Evolutionary conservation across 345 rosid species (phyloP).

Genomic region (Heritiera fomes): DNA sequence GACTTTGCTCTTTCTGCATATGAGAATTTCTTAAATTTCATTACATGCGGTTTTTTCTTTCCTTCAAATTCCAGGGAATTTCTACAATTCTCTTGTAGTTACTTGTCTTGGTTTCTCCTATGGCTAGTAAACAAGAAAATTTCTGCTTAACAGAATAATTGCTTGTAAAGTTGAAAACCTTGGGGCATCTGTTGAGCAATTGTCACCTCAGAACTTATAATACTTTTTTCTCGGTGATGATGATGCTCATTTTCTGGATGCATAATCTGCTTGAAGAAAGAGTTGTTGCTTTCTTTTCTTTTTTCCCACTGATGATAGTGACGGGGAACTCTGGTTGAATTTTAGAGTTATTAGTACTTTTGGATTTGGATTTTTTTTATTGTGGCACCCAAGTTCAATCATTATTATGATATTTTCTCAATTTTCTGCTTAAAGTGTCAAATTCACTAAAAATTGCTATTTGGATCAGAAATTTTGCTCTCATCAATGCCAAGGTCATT

Average conservation of each 20-base stretch:
- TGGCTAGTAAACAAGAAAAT: background rate
- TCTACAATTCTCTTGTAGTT: background rate
- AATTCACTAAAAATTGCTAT: background rate
- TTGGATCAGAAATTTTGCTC: background rate
- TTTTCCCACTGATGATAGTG: slow-evolving; percentile 7
- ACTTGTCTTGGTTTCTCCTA: background rate
- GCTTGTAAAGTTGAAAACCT: slow-evolving; percentile 1
- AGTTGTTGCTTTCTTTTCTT: background rate
- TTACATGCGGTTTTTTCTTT: background rate
- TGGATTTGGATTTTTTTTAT: background rate
- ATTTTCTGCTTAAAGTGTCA: background rate
- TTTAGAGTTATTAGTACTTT: background rate
- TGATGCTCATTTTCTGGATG: slow-evolving; percentile 19
- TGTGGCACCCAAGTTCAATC: background rate
- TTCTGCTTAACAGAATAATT: too few species aligned
- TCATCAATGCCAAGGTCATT: background rate
- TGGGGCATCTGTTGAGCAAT: background rate
- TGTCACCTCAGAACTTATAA: background rate
- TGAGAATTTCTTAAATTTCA: slow-evolving; percentile 8
- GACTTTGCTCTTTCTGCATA: background rate
- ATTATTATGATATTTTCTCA: background rate
- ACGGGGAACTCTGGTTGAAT: background rate
- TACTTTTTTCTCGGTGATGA: background rate
- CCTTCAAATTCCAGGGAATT: background rate
- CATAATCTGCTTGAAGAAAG: slow-evolving; percentile 5